A percentile compares a stretch with the other conserved stretches of the same genome.
phyloP scores from a whole-genome alignment of 768 basidiomycete species.

The Terana coerulea region DNA sequence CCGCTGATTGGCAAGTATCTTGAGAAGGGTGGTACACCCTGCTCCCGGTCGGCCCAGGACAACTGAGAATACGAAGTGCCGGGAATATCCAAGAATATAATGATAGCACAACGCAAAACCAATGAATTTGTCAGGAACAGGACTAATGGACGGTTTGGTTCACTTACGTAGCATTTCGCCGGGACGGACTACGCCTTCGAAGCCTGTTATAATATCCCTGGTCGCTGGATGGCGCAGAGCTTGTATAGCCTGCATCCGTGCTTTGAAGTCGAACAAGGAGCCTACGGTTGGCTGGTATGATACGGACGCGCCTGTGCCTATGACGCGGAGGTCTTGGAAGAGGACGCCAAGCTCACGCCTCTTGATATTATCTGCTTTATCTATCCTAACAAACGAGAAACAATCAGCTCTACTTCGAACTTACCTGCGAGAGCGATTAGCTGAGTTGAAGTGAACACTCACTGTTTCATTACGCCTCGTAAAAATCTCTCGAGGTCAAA shows the following conservation, averaged over 20 bases:
- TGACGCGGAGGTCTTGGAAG: conserved; percentile 56
- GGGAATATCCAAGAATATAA: no score
- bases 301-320: conserved; percentile 54
- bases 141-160: no score
- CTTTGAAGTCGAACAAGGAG: conserved; percentile 54
- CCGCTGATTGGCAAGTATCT: conserved; percentile 73
- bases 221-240: conserved; percentile 55
- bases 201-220: conserved; percentile 49
- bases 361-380: conserved; percentile 43
- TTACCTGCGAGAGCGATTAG: background rate
- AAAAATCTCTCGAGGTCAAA: conserved; percentile 30
- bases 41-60: conserved; percentile 84
- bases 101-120: no score
- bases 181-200: conserved; percentile 53
- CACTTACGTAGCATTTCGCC: conserved; percentile 63
- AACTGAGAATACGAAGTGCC: conserved; percentile 42
- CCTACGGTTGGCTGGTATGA: conserved; percentile 57
- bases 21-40: conserved; percentile 83
- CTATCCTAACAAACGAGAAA: conserved; percentile 32
- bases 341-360: conserved; percentile 55
- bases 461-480: conserved; percentile 21
- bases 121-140: no score
- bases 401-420: background rate
- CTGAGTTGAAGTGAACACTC: background rate
- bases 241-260: conserved; percentile 40